phyloP scores from a whole-genome alignment of 2,329 filamentous ascomycete species.

The Aspergillus sp. region DNA sequence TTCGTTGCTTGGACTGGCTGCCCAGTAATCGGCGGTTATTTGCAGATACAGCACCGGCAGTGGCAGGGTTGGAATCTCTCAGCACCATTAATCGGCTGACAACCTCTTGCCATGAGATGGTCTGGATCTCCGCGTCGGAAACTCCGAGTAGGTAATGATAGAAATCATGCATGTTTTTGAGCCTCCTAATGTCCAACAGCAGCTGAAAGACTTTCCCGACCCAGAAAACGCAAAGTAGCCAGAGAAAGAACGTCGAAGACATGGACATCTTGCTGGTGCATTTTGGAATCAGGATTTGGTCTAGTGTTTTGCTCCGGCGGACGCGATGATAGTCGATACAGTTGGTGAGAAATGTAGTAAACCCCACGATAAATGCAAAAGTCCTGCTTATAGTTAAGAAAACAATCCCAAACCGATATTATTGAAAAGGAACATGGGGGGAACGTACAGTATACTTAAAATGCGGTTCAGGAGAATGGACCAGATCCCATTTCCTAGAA shows the following conservation, averaged over 20 bases:
- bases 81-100: conserved; percentile 82
- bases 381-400: conserved; percentile 53
- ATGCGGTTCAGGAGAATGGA: conserved; percentile 74
- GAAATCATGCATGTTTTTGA: conserved; percentile 80
- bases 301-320: conserved; percentile 61
- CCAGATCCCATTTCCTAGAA: conserved; percentile 76
- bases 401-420: not conserved
- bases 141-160: conserved; percentile 81
- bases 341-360: conserved; percentile 79
- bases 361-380: conserved; percentile 76
- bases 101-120: conserved; percentile 89
- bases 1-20: conserved; percentile 85
- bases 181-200: conserved; percentile 68
- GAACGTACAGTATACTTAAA: conserved; percentile 69
- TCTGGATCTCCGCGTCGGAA: conserved; percentile 84
- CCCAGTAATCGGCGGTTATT: conserved; percentile 65
- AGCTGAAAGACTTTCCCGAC: conserved; percentile 76
- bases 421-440: not conserved
- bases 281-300: conserved; percentile 66
- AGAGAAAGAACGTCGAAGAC: conserved; percentile 74
- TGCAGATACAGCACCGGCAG: conserved; percentile 62
- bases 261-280: conserved; percentile 76
- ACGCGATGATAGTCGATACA: conserved; percentile 81
- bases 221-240: conserved; percentile 84
- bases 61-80: conserved; percentile 82